Base-by-base conservation (phyloP, 805 yeast genomes). In the Hanseniaspora meyeri region DNA sequence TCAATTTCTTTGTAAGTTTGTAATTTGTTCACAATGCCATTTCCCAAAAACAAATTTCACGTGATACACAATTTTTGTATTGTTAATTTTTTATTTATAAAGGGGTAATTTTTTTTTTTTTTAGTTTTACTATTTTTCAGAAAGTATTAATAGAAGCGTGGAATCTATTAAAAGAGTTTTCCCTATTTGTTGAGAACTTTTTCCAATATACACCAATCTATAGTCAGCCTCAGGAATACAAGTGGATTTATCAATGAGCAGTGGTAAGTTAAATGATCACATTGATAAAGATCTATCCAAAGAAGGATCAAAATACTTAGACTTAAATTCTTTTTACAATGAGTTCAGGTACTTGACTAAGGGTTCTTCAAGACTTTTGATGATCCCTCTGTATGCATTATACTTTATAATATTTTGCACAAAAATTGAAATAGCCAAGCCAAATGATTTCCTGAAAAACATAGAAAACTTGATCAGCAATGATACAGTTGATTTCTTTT, bases 351-450 rank as follows among this genome's bases (percentile, higher is more conserved):
- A 20, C 31, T 11, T 16, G 6, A 34, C 29, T 20, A 32, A 19
- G 4, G 11, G 11, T 5, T 46, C 39, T 31, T 31, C n/a, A 14
- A 48, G 34, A 37, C 14, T 36, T 6, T 16, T 48, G 12, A 37
- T 48, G 27, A 16, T 51, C 20, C 55, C 55, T 16, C 36, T 51
- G 7, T 51, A 51, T 36, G 55, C 43, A 11, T 3, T 36, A 32
- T 34, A 19, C 19, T 51, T 34, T n/a, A 17, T 39, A 24, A 10
- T 39, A 14, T 51, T 34, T n/a, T 37, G 49, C 11, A 34, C 16
- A 24, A 43, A 29, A 29, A 16, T 32, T n/a, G 17, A 43, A 16
- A n/a, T 36, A 17, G 11, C 16, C 24, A 42, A 37, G 17, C n/a
- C 37, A 10, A 32, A 16, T 46, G 34, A 11, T 4, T 38, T 39